Base-by-base conservation (phyloP, 176 grass and related monocot genomes). In the Oryza coarctata region DNA sequence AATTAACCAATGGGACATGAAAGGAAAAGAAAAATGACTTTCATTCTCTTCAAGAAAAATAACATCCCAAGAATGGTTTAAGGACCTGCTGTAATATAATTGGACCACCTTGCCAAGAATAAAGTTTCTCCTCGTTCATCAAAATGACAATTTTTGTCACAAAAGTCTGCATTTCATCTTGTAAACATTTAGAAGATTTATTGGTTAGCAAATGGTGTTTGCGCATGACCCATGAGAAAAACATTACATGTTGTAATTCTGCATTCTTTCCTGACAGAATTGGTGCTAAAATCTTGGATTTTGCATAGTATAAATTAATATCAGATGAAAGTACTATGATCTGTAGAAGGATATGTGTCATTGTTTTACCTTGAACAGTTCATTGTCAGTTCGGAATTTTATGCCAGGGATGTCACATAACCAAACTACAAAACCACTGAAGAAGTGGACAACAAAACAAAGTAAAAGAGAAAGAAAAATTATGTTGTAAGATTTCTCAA, bases 41-140 rank as follows among this genome's bases (percentile, higher is more conserved):
- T n/a, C n/a, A n/a, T n/a, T n/a, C n/a, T n/a, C n/a, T n/a, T n/a
- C n/a, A n/a, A n/a, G n/a, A n/a, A n/a, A n/a, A n/a, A n/a, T n/a
- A n/a, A n/a, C n/a, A n/a, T n/a, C n/a, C n/a, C n/a, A n/a, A n/a
- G n/a, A n/a, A n/a, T n/a, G n/a, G n/a, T n/a, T 39, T 39, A 39
- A 39, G 10, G 38, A 44, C 41, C 41, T 98, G 95, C 41, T 87
- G 81, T 71, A 98, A 79, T 89, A 94, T 98, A 81, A 98, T 93
- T 4, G 95, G 95, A 86, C 95, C 95, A 76, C 92, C 95, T 91
- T 98, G 95, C 95, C 95, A 98, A 78, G 92, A 94, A 87, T 94
- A 98, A 75, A 98, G 92, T 32, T 79, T 93, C 81, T 98, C 95
- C 52, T 84, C 83, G 81, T 91, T 94, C 92, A 98, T 94, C 70